Base-by-base conservation (phyloP, 176 grass and related monocot genomes). In the Eleusine coracana region DNA sequence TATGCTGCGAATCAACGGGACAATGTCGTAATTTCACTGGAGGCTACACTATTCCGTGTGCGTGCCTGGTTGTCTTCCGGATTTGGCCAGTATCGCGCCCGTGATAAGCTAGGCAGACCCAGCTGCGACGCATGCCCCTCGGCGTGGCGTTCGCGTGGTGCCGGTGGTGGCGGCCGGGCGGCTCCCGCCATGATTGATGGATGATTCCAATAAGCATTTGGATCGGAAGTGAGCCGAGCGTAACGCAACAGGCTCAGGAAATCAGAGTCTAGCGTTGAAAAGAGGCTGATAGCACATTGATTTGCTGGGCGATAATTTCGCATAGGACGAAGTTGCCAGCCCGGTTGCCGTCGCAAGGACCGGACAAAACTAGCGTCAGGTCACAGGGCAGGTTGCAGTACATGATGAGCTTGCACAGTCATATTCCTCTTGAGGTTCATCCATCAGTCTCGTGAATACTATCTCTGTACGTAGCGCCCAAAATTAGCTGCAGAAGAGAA, bases 121-220 rank as follows among this genome's bases (percentile, higher is more conserved):
- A 49, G 68, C 68, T 49, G 85, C 73, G 85, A 86, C 70, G 84
- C 69, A 29, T 67, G 70, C 61, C 29, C 64, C 56, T 28, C 34
- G 79, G 13, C 55, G 65, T 77, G 42, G 60, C 61, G 76, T 67
- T n/a, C 40, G 2, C 10, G 61, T 2, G 71, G 27, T 15, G 85
- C 20, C 10, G 56, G 20, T 10, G 60, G 2, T 27, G 48, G 34
- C 61, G 46, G 49, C 54, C 71, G 82, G 80, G 71, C 55, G 44
- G 62, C 42, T 65, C 31, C 77, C 25, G 45, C 64, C 75, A 46
- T 55, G 17, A 41, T 37, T 37, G 14, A 27, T 42, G 29, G 16
- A 25, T 63, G 60, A 34, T 36, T 66, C 62, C 62, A 36, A 34
- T 34, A 34, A 16, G 62, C 27, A 29, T 36, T 29, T 66, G 62